Evolutionary conservation across 208 protist genomes (phyloP), one percentile per base, ranked within the genome.

Genomic region (Wallacemonas rigidus): DNA sequence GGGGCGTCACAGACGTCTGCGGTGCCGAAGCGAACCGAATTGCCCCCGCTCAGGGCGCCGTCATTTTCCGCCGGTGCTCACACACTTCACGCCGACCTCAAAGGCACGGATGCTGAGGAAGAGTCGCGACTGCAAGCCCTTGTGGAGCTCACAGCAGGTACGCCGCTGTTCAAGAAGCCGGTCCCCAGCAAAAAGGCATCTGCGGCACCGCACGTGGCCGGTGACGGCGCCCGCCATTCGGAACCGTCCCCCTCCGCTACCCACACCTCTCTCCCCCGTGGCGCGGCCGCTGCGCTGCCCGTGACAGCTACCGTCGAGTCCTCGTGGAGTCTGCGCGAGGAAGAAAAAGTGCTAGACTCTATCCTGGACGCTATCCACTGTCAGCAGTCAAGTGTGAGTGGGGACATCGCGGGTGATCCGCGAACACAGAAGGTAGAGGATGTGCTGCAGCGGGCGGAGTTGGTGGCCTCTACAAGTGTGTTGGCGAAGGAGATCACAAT

Each of bases 321-420:
- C 17, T 35, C 39, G 5, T 71, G 55, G 15, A 45, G 67, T 0
- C 57, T 75, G 44, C 58, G 60, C 11, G 79, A 86, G 26, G 85
- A 90, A 61, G 75, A 86, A 40, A 82, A 77, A 40, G 80, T 93
- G 26, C 71, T 93, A 35, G 74, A 80, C 38, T 87, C 90, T 12
- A 86, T 93, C 67, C 71, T 92, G 15, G 80, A 73, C 56, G 84
- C 87, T 1, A 63, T 92, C 44, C 74, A 88, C 12, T 81, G 76
- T 35, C 72, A 82, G 58, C 83, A 90, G 68, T 91, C 85, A 5
- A 91, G 81, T 38, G 80, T 92, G 2, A 95, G 86, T 50, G 90
- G 85, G 26, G 87, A 92, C 40, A 38, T 91, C 12, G 11, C 77
- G 12, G 72, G 26, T n/a, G 73, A 71, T 9, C 35, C 38, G 6